Conservation (phyloP, 495 filamentous ascomycete genomes). For the Neurospora intermedia region DNA sequence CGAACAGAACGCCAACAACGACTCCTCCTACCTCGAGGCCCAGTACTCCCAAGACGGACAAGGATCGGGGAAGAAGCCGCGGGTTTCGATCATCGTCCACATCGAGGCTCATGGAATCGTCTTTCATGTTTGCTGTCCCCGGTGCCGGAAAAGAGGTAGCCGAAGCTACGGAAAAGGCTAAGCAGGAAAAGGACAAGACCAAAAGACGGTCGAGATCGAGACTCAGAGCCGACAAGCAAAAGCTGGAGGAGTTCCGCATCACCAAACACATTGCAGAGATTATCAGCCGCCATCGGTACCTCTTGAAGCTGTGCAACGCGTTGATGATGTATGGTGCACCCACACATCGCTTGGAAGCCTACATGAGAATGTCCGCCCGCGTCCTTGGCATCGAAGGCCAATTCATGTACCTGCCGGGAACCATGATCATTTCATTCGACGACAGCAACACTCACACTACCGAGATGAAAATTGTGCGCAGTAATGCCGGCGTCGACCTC, state of each 20-base stretch:
- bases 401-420: conserved; percentile 85
- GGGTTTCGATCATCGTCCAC: conserved; percentile 27
- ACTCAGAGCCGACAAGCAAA: conserved; percentile 16
- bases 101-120: conserved; percentile 46
- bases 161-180: conserved; percentile 23
- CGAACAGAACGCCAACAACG: conserved; percentile 20
- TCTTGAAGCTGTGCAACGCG: conserved; percentile 73
- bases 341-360: conserved; percentile 66
- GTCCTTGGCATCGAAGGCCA: conserved; percentile 85
- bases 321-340: conserved; percentile 80
- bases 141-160: conserved; percentile 17
- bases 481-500: conserved; percentile 68
- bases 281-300: conserved; percentile 69
- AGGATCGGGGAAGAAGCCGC: conserved; percentile 51
- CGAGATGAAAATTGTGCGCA: conserved; percentile 79
- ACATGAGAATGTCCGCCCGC: conserved; percentile 82
- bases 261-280: conserved; percentile 83
- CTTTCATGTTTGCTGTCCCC: conserved; percentile 32
- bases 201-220: conserved; percentile 31
- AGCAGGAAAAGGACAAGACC: conserved; percentile 19
- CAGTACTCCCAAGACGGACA: conserved; percentile 43
- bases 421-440: conserved; percentile 94
- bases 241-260: conserved; percentile 65
- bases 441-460: conserved; percentile 83
- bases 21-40: conserved; percentile 33